Conservation (phyloP, 306 rosid genomes). For the Casuarina glauca region DNA sequence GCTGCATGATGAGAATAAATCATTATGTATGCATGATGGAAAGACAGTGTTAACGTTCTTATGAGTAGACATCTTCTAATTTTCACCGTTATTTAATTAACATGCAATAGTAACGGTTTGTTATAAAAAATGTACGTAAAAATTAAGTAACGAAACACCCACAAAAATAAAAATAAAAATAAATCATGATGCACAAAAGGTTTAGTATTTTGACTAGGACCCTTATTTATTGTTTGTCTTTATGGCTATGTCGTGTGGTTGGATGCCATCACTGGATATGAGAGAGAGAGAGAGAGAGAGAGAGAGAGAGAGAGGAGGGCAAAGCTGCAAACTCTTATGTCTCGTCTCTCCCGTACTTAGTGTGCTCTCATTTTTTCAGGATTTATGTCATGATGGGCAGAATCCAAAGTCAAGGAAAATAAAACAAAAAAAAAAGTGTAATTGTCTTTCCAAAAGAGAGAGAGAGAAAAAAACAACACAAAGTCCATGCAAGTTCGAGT, state of each 20-base stretch:
- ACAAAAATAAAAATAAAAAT: background rate
- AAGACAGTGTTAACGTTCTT: too few relatives aligned
- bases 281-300: slow-evolving; percentile 28
- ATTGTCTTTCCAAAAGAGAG: slow-evolving; percentile 43
- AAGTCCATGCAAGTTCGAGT: slow-evolving; percentile 44
- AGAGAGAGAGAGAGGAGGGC: slow-evolving; percentile 26
- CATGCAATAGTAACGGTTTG: too few relatives aligned
- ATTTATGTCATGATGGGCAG: slow-evolving; percentile 44
- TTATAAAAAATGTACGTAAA: too few relatives aligned
- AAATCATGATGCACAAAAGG: slow-evolving; percentile 9
- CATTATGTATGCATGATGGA: too few relatives aligned
- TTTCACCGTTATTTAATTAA: too few relatives aligned
- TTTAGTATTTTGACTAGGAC: slow-evolving; percentile 13
- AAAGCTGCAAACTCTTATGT: slow-evolving; percentile 54
- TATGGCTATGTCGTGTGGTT: slow-evolving; percentile 41
- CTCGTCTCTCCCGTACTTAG: slow-evolving; percentile 49
- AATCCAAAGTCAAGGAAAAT: slow-evolving; percentile 29
- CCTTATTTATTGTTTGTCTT: slow-evolving; percentile 35
- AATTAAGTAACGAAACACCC: too few relatives aligned
- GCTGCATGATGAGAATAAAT: too few relatives aligned
- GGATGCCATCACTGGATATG: slow-evolving; percentile 39
- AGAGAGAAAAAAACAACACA: slow-evolving; percentile 37
- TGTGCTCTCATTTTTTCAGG: slow-evolving; percentile 38
- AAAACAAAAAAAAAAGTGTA: slow-evolving; percentile 4
- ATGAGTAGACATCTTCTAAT: too few relatives aligned